Conservation (phyloP, 2,329 filamentous ascomycete genomes). For the Emydomyces testavorans region DNA sequence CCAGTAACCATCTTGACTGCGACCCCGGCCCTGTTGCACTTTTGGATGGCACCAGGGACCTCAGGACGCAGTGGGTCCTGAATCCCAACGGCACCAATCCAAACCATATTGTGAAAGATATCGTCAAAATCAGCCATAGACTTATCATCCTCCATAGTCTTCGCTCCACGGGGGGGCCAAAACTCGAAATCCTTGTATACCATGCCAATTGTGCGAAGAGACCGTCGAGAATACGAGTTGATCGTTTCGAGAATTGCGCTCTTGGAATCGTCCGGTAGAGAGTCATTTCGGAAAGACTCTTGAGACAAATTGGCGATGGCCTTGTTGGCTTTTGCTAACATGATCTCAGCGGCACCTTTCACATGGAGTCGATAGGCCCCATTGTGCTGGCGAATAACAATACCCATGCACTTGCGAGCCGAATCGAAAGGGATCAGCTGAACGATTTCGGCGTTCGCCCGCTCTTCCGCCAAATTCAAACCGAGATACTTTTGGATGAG, state of each 20-base stretch:
- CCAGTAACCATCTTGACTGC: constrained; percentile 62
- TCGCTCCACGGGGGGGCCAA: constrained; percentile 52
- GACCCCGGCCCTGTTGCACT: constrained; percentile 57
- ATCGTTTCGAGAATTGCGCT: constrained; percentile 27
- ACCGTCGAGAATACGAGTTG: constrained; percentile 40
- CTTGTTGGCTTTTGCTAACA: constrained; percentile 30
- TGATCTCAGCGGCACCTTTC: constrained; percentile 40
- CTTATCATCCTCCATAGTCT: constrained; percentile 48
- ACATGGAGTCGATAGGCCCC: constrained; percentile 37
- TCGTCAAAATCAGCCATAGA: constrained; percentile 55
- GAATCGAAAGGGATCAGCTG: constrained; percentile 69
- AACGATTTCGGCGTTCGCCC: constrained; percentile 47
- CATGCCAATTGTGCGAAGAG: constrained; percentile 63
- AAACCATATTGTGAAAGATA: constrained; percentile 60
- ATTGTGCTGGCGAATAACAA: constrained; percentile 33
- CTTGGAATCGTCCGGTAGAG: constrained; percentile 22
- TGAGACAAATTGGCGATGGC: constrained; percentile 23
- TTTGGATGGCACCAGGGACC: constrained; percentile 55
- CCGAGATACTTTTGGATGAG: constrained; percentile 56
- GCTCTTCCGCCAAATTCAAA: constrained; percentile 55
- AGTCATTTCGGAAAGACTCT: constrained; percentile 19
- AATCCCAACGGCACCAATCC: constrained; percentile 61
- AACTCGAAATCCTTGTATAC: constrained; percentile 60
- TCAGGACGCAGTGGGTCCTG: constrained; percentile 61
- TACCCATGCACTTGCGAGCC: constrained; percentile 54